Base-by-base conservation (phyloP, 495 filamentous ascomycete genomes). In the Rusavskia elegans region DNA sequence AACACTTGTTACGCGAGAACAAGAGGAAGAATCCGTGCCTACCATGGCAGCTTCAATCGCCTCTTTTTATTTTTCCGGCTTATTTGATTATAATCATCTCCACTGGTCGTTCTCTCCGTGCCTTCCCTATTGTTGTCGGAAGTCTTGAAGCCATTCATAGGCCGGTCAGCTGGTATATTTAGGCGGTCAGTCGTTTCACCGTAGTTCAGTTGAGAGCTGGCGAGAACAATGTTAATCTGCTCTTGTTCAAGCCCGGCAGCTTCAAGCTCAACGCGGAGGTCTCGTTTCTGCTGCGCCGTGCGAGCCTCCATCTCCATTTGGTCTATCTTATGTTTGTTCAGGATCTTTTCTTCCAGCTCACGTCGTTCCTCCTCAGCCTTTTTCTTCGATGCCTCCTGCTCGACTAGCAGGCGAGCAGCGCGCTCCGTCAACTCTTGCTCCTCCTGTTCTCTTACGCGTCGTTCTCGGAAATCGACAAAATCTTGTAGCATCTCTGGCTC, bases 401-500 rank as follows among this genome's bases (percentile, higher is more conserved):
- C 25, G 25, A 27, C 25, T 3, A 27, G 2, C 25, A 27, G 25
- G 25, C 3, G 25, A 27, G 25, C 25, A 27, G 25, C 25, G 25
- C 25, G 25, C 25, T 27, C 25, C 25, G 25, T 6, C 25, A 27
- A 27, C 25, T 27, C 25, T 27, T 27, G 25, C 3, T 27, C 25
- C 25, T 27, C 25, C 25, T 2, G 25, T 27, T 27, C 25, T 27
- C 25, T 27, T 27, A 27, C 25, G 25, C 25, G 25, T 27, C 25
- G 25, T 27, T 51, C 49, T 51, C 25, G 17, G 35, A 37, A 51
- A 36, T 11, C 16, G 21, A 51, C n/a, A 14, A 41, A 51, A 8
- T 51, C 49, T 36, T 51, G 30, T 21, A 51, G 21, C 35, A 51
- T 51, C 37, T 51, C 49, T 21, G 49, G 49, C 35, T 51, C 49